Evolutionary conservation across 805 yeast genomes (phyloP).

Genomic region (Jamesozyma jinghongensis): DNA sequence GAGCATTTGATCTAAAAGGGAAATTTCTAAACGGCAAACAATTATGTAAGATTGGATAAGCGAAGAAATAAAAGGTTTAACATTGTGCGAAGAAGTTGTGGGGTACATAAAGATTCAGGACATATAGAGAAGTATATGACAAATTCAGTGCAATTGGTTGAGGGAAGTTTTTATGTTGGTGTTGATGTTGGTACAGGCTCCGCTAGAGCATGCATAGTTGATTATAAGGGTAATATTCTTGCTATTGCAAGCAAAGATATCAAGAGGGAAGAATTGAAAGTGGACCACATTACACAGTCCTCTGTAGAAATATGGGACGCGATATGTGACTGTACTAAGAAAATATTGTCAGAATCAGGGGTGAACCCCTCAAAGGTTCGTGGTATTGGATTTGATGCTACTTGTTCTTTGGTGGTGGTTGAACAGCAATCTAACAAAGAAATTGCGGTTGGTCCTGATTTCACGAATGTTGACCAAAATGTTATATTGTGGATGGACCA

Average conservation of each 20-base stretch:
- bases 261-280: conserved; percentile 63
- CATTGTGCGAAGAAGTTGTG: no score
- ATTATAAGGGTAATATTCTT: conserved; percentile 70
- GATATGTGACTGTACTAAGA: conserved; percentile 71
- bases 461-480: conserved; percentile 60
- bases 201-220: conserved; percentile 89
- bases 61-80: no score
- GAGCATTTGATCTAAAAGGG: no score
- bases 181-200: conserved; percentile 98
- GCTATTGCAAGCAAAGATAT: conserved; percentile 74
- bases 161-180: conserved; percentile 46
- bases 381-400: conserved; percentile 96
- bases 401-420: conserved; percentile 86
- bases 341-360: conserved; percentile 64
- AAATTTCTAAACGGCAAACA: no score
- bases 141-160: not conserved
- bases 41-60: no score
- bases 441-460: conserved; percentile 88
- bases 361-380: conserved; percentile 57
- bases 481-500: conserved; percentile 98
- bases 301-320: conserved; percentile 88
- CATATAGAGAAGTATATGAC: conserved; percentile 1
- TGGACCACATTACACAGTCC: conserved; percentile 74
- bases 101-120: conserved; percentile 8
- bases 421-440: conserved; percentile 58